These are phyloP conservation scores for Neofusicoccum ribis DNA, from an alignment of 2,329 filamentous ascomycete species.

Conservation along the genomic window DNA sequence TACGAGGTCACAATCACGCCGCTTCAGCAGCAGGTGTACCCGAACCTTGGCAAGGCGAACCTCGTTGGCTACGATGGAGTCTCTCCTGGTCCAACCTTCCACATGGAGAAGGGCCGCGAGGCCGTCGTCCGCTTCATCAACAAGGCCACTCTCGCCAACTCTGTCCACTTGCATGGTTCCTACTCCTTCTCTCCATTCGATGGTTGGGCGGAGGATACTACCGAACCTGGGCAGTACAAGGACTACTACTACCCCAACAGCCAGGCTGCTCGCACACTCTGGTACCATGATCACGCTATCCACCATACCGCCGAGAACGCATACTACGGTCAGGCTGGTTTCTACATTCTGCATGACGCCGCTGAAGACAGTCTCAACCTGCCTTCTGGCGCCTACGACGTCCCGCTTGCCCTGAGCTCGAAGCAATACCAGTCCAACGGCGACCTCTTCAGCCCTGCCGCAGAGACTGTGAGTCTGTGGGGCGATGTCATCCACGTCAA, in stretches of 20 bases:
- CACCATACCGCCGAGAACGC: slow-evolving; percentile 54
- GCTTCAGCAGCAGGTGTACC: slow-evolving; percentile 47
- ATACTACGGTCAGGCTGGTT: slow-evolving; percentile 58
- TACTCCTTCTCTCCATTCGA: slow-evolving; percentile 50
- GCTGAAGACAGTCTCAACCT: slow-evolving; percentile 52
- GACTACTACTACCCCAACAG: slow-evolving; percentile 64
- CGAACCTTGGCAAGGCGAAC: slow-evolving; percentile 40
- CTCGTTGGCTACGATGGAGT: slow-evolving; percentile 57
- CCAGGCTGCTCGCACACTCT: slow-evolving; percentile 55
- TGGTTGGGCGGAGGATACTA: slow-evolving; percentile 58
- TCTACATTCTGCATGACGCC: slow-evolving; percentile 56
- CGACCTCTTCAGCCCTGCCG: slow-evolving; percentile 48
- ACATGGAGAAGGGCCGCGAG: slow-evolving; percentile 51
- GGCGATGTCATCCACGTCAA: slow-evolving; percentile 62
- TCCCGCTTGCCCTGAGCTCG: slow-evolving; percentile 52
- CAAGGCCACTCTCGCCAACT: slow-evolving; percentile 45
- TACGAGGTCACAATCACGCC: slow-evolving; percentile 47
- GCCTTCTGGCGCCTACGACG: slow-evolving; percentile 55
- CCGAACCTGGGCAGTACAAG: slow-evolving; percentile 55
- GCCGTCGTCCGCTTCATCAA: slow-evolving; percentile 58
- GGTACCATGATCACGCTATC: slow-evolving; percentile 56
- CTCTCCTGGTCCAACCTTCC: slow-evolving; percentile 55
- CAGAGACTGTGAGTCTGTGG: slow-evolving; percentile 51
- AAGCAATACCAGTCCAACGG: slow-evolving; percentile 57
- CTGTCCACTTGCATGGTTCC: slow-evolving; percentile 58